These are phyloP conservation scores for Paramyrothecium sp. DNA, from an alignment of 2,329 filamentous ascomycete species.

Conservation along the genomic window DNA sequence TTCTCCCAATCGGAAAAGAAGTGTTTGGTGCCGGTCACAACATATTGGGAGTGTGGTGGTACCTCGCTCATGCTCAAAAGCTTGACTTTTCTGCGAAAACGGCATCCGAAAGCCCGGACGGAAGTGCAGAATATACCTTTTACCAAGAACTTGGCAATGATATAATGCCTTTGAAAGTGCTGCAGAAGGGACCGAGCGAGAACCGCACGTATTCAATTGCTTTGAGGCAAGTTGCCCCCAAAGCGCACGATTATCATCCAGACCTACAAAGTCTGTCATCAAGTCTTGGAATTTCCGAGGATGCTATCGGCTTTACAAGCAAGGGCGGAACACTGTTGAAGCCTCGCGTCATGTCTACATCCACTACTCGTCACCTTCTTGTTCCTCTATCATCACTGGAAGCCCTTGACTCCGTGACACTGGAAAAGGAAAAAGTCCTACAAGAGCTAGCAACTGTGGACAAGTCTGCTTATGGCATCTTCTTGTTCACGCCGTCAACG, in stretches of 20 bases:
- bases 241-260: too few relatives aligned
- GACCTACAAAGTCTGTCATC: background rate
- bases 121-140: too few relatives aligned
- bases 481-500: conserved; percentile 7
- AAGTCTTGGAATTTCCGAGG: conserved; percentile 8
- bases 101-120: too few relatives aligned
- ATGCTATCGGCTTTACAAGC: background rate
- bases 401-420: conserved; percentile 5
- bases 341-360: conserved; percentile 15
- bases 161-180: too few relatives aligned
- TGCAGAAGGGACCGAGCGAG: too few relatives aligned
- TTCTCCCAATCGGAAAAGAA: conserved; percentile 15
- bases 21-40: conserved; percentile 19
- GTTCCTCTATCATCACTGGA: conserved; percentile 10
- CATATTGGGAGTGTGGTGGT: conserved; percentile 20
- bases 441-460: conserved; percentile 10
- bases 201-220: too few relatives aligned
- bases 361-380: conserved; percentile 13
- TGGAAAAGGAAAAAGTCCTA: conserved; percentile 11
- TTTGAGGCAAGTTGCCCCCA: too few relatives aligned
- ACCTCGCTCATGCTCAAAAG: conserved; percentile 7
- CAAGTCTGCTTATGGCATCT: conserved; percentile 11
- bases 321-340: background rate
- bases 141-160: too few relatives aligned
- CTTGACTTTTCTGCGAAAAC: too few relatives aligned